Evolutionary conservation across 1,284 basidiomycete genomes (phyloP).

Genomic region (Rhodotorula sp.): DNA sequence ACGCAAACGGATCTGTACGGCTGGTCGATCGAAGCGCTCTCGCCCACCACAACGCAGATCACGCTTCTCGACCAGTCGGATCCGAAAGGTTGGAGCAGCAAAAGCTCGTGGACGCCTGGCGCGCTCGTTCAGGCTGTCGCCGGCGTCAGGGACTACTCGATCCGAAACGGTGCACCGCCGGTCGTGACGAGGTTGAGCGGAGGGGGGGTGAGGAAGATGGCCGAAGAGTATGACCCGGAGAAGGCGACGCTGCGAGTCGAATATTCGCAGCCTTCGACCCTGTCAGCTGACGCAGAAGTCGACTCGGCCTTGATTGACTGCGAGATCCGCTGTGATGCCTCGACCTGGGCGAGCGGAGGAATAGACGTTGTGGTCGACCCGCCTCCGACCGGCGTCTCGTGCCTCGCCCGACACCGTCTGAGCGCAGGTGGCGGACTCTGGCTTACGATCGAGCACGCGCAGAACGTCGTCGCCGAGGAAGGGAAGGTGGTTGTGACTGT

Average conservation of each 20-base stretch:
- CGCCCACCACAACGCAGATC: slow-evolving; percentile 89
- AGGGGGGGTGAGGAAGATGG: slow-evolving; percentile 67
- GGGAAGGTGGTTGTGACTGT: slow-evolving; percentile 60
- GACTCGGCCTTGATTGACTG: slow-evolving; percentile 66
- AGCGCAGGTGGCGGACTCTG: slow-evolving; percentile 94
- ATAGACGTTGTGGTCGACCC: slow-evolving; percentile 92
- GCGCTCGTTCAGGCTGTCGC: slow-evolving; percentile 64
- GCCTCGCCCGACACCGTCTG: slow-evolving; percentile 80
- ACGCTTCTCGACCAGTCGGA: slow-evolving; percentile 96
- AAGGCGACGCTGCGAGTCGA: slow-evolving; percentile 77
- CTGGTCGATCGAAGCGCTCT: slow-evolving; percentile 93
- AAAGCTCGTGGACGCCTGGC: slow-evolving; percentile 77
- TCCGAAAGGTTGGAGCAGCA: slow-evolving; percentile 95
- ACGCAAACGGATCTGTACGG: slow-evolving; percentile 94
- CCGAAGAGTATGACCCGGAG: slow-evolving; percentile 77
- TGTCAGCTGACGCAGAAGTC: background rate
- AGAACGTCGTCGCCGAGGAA: slow-evolving; percentile 49
- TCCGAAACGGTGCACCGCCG: slow-evolving; percentile 92
- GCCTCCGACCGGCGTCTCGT: slow-evolving; percentile 79
- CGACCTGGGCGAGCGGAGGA: slow-evolving; percentile 71
- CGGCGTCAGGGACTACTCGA: slow-evolving; percentile 57
- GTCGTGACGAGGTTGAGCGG: slow-evolving; percentile 77
- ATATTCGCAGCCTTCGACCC: slow-evolving; percentile 60
- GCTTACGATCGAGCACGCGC: slow-evolving; percentile 88
- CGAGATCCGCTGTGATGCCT: slow-evolving; percentile 89